A percentile compares a stretch with the other conserved stretches of the same genome.
These are phyloP conservation scores for Acanthochlamys bracteata DNA, from an alignment of 106 monocot species.

Conservation along the genomic window DNA sequence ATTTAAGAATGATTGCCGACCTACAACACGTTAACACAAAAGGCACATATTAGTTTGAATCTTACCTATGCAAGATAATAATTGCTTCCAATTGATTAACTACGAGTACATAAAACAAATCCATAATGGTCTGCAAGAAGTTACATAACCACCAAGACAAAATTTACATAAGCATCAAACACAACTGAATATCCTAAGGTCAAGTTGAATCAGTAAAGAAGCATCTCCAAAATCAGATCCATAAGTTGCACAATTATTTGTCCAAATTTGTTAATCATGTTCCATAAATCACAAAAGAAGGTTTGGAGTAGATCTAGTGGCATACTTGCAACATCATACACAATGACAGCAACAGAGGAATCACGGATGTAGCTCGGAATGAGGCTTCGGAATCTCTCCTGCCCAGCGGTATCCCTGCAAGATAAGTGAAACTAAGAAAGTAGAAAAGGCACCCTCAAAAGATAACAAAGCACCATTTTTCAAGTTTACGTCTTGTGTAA, in stretches of 20 bases:
- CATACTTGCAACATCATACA: constrained; percentile 62
- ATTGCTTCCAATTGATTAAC: neutral
- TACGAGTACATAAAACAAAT: neutral
- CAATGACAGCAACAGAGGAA: constrained; percentile 63
- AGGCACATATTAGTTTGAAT: neutral
- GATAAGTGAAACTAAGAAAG: neutral
- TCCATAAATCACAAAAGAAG: no score
- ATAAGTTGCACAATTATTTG: no score
- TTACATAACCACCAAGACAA: neutral
- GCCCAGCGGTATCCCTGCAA: constrained; percentile 62
- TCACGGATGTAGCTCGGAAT: constrained; percentile 70
- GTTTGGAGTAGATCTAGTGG: no score
- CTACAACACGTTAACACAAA: constrained; percentile 9
- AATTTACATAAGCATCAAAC: neutral
- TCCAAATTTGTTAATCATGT: no score
- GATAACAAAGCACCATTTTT: no score
- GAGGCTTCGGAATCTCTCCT: constrained; percentile 43
- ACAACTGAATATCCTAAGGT: no score
- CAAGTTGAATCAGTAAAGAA: no score
- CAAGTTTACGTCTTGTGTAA: no score
- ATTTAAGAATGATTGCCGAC: constrained; percentile 49
- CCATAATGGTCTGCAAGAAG: no score
- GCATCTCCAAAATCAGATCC: no score
- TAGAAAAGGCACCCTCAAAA: no score
- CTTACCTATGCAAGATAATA: neutral